phyloP scores from a whole-genome alignment of 1,139 yeast genomes.

The Meyerozyma carpophila region DNA sequence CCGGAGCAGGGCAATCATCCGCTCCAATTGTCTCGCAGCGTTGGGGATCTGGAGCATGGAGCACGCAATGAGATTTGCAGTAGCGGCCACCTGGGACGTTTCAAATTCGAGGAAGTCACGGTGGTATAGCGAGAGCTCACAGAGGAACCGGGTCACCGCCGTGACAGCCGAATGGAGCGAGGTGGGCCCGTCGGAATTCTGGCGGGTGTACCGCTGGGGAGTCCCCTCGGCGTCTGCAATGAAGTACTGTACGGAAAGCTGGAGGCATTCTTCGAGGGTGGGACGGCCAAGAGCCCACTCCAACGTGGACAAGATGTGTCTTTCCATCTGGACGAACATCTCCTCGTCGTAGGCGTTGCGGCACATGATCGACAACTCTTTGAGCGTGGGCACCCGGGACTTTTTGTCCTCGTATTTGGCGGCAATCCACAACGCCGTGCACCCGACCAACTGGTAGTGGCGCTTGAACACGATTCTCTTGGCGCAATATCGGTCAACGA shows the following conservation, averaged over 20 bases:
- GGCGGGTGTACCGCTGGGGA: slow-evolving; percentile 6
- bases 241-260: slow-evolving; percentile 41
- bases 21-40: slow-evolving; percentile 26
- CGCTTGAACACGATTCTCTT: slow-evolving; percentile 85
- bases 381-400: slow-evolving; percentile 72
- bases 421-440: slow-evolving; percentile 93
- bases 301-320: slow-evolving; percentile 76
- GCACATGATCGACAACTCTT: slow-evolving; percentile 74
- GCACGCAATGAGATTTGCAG: slow-evolving; percentile 70
- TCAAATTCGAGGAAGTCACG: slow-evolving; percentile 58
- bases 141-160: slow-evolving; percentile 60
- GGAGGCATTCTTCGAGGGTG: slow-evolving; percentile 56
- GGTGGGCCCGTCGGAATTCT: slow-evolving; percentile 5
- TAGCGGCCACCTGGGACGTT: slow-evolving; percentile 58
- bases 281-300: slow-evolving; percentile 77
- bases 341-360: slow-evolving; percentile 80
- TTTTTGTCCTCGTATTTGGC: slow-evolving; percentile 90
- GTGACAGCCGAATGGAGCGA: slow-evolving; percentile 43
- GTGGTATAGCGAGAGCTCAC: slow-evolving; percentile 74
- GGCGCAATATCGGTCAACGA: slow-evolving; percentile 88
- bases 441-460: slow-evolving; percentile 89
- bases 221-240: slow-evolving; percentile 1
- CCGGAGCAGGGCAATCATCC: slow-evolving; percentile 14
- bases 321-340: slow-evolving; percentile 94
- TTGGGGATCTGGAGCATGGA: slow-evolving; percentile 50